Base-by-base conservation (phyloP, 257 asterid genomes). In the Solanum appendiculatum region DNA sequence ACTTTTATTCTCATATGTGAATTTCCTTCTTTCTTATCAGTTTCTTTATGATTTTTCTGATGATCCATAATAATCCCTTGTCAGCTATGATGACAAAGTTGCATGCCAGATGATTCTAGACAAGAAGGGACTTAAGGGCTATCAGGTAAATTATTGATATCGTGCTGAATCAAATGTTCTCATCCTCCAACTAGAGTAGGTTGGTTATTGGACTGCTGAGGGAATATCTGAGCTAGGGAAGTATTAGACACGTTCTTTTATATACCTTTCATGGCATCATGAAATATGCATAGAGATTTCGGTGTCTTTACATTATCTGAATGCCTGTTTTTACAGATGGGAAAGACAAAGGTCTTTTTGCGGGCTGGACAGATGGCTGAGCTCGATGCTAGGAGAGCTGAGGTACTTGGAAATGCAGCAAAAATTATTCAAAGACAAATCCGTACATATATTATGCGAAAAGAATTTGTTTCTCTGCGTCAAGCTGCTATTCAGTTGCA, bases 281-380 rank as follows among this genome's bases (percentile, higher is more conserved):
- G 68, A 80, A 9, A 80, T 80, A 29, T 80, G 68, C 31, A 9
- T 9, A 27, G 37, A 44, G 64, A 80, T 44, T 80, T 80, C 70
- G 46, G 75, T 80, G 64, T 85, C 88, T 42, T 88, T 69, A 69
- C 66, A 33, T 36, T 10, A 34, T 15, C 60, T 36, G 33, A 68
- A 46, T 90, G 72, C 85, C 86, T 75, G 85, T 88, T 10, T 89
- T 89, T 92, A 90, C 98, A 97, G 99, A 93, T 96, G 87, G 99
- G 99, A 87, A 97, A 92, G 92, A 92, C 98, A 44, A 97, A 97
- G 94, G 98, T 96, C 88, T 97, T 97, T 93, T 92, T 97, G 82
- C 94, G 99, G 86, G 99, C 99, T 91, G 99, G 99, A 88, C 99
- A 97, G 94, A 97, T 97, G 99, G 99, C 99, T 75, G 98, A 96